Evolutionary conservation across 441 rosid species (phyloP).

Genomic region (Eugenia klotzschiana): DNA sequence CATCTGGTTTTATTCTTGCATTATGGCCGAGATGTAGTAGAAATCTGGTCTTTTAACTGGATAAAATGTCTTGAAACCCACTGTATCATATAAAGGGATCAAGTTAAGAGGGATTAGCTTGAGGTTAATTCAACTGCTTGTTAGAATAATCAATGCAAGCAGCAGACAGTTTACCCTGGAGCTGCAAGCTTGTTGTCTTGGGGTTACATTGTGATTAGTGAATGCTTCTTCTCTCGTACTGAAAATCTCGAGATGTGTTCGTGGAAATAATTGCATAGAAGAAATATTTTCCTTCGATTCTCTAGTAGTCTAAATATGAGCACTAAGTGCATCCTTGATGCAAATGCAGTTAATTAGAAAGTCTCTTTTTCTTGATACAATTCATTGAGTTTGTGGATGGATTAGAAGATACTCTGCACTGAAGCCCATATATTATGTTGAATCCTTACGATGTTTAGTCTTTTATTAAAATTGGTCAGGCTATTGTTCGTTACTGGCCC

Average conservation of each 20-base stretch:
- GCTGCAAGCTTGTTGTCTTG: not conserved
- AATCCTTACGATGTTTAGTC: not conserved
- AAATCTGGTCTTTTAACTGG: not conserved
- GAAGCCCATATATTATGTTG: not conserved
- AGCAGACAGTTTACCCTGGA: not conserved
- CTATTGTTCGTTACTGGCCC: constrained; percentile 57
- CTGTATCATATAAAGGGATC: not conserved
- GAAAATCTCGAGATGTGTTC: not conserved
- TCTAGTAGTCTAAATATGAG: not conserved
- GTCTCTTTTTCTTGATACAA: not conserved
- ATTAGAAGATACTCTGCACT: not conserved
- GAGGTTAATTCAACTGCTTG: not conserved
- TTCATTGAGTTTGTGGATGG: not conserved
- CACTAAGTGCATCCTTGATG: not conserved
- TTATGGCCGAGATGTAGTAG: not conserved
- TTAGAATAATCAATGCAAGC: not conserved
- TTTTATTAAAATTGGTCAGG: constrained; percentile 20
- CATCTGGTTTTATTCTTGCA: not conserved
- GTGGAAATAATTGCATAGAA: not conserved
- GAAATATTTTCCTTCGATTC: not conserved
- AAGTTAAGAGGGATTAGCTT: not conserved
- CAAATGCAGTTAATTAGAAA: not conserved
- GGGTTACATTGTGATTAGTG: not conserved
- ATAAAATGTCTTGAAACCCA: not conserved
- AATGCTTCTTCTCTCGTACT: not conserved